Base-by-base conservation (phyloP, 495 filamentous ascomycete genomes). In the Trichodelitschia bisporula region DNA sequence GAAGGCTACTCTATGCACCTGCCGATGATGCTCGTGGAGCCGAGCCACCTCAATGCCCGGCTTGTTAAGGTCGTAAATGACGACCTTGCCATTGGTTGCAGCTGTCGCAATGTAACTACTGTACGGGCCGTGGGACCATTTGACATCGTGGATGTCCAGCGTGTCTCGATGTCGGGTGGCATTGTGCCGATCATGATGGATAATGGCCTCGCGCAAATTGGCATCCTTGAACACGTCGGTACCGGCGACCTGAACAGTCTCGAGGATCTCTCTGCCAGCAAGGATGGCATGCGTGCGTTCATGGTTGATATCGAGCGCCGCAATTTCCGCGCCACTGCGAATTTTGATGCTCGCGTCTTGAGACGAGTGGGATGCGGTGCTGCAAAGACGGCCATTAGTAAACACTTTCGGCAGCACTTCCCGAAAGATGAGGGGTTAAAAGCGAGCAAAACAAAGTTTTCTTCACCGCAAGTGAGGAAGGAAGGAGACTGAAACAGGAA, bases 1-100 rank as follows among this genome's bases (percentile, higher is more conserved):
- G 50, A 93, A 77, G 25, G 78, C 80, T 21, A 97, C 57, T 38
- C 69, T 69, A 50, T 97, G 84, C 34, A 97, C 73, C 58, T 92
- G 84, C 31, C 89, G 75, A 34, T 61, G 66, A 49, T 93, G 89
- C 45, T 91, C 84, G 40, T 77, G 73, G 36, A 79, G 56, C 33
- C 79, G 68, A 33, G 68, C 70, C 31, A 72, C 58, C 44, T 89
- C 79, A 19, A 89, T 49, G 18, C 69, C 69, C 26, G 67, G 55
- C 30, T 68, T 65, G 38, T 69, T 68, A 34, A 90, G 53, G 56
- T 92, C 79, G 47, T 89, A 92, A 39, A 82, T 56, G 30, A 82
- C 69, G 39, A 92, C 76, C 46, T 76, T 78, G 34, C 82, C 82
- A 51, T 74, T 82, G 30, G 72, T 71, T 33, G 73, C 77, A 16